phyloP scores from a whole-genome alignment of 2,329 filamentous ascomycete genomes.

The Hymenoscyphus linearis region DNA sequence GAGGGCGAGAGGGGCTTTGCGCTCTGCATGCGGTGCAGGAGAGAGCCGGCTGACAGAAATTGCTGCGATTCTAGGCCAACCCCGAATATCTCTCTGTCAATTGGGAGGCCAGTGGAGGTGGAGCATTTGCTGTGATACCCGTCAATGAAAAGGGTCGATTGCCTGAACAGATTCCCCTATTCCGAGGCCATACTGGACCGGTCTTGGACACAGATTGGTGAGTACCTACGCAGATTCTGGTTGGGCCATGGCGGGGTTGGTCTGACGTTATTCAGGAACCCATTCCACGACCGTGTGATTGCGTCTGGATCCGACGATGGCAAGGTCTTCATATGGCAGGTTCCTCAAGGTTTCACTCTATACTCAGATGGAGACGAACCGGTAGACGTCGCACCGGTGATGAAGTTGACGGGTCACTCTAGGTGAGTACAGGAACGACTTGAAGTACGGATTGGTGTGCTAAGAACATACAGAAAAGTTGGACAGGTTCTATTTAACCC shows the following conservation, averaged over 20 bases:
- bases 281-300: slow-evolving; percentile 90
- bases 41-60: slow-evolving; percentile 20
- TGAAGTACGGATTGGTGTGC: slow-evolving; percentile 6
- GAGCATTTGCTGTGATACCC: slow-evolving; percentile 94
- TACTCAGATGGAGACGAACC: slow-evolving; percentile 81
- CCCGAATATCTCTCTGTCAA: slow-evolving; percentile 95
- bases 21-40: background rate
- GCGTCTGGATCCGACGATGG: slow-evolving; percentile 94
- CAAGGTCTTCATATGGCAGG: slow-evolving; percentile 95
- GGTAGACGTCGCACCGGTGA: slow-evolving; percentile 71
- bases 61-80: slow-evolving; percentile 61
- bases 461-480: slow-evolving; percentile 66
- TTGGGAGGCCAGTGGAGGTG: slow-evolving; percentile 94
- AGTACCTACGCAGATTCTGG: slow-evolving; percentile 24
- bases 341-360: slow-evolving; percentile 81
- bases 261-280: slow-evolving; percentile 60
- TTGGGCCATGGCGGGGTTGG: background rate
- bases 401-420: slow-evolving; percentile 80
- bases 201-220: slow-evolving; percentile 98
- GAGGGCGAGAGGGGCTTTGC: slow-evolving; percentile 15
- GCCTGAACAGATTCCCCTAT: slow-evolving; percentile 89
- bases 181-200: slow-evolving; percentile 90
- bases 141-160: slow-evolving; percentile 83
- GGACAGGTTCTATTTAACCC: slow-evolving; percentile 98
- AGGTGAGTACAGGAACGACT: slow-evolving; percentile 46